Evolutionary conservation across 805 yeast genomes (phyloP), one percentile per base, ranked within the genome.

Genomic region (Blastobotrys mokoenaii): DNA sequence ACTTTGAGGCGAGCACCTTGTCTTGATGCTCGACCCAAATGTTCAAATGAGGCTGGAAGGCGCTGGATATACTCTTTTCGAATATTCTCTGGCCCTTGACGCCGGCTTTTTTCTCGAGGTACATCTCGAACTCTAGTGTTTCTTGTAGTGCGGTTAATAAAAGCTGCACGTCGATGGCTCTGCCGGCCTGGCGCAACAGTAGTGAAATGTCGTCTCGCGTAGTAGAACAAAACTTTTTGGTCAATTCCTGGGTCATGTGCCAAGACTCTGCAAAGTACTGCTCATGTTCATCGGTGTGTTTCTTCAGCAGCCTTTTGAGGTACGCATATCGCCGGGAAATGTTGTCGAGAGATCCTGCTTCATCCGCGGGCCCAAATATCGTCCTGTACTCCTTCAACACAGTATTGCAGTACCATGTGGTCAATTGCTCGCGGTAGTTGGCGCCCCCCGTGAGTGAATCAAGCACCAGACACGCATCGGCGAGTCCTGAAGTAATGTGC

Each of bases 331-430:
- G 69, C 53, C 97, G 69, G 27, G 78, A 73, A 43, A 93, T 65
- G 62, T 93, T 93, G 48, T 93, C 98, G 48, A 93, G 66, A 3
- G 94, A 82, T 1, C 97, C 97, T 0, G 98, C 98, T 64, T 93
- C 98, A 55, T 88, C 97, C 11, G 79, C 72, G 8, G 80, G 71
- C 44, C 78, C 74, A 65, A 93, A 93, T 9, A 93, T 86, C 17
- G 77, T 67, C 31, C 73, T 73, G 38, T 90, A 78, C 56, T 90
- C 97, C 55, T 74, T 75, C 44, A 93, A 68, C 50, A 82, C 79
- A 27, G 70, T 70, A 46, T 74, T 76, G 48, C 84, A 74, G 61
- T 83, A 85, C 90, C 94, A 86, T 40, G 72, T 76, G 7, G 79
- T 64, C 40, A 90, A 69, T 55, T 80, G 77, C 41, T 76, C 76